Percentiles rank a stretch among this genome's conserved stretches.
phyloP scores from a whole-genome alignment of 805 yeast species.

The baker's yeast (Saccharomyces cerevisiae) region DNA sequence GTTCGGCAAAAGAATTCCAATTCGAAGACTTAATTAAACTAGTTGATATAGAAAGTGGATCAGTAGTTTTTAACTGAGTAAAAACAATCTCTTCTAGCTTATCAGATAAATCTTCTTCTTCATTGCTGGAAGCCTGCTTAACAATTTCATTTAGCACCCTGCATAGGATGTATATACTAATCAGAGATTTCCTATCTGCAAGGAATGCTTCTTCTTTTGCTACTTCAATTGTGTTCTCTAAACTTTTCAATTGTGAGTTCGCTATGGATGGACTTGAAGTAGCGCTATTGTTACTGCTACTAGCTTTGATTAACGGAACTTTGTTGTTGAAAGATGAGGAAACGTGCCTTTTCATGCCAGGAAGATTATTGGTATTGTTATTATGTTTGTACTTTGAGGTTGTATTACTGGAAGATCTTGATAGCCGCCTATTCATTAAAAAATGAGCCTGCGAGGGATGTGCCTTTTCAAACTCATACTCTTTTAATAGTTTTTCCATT shows the following conservation, averaged over 20 bases:
- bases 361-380: background rate
- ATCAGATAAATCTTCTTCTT: conserved; percentile 72
- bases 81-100: conserved; percentile 90
- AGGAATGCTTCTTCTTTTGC: conserved; percentile 64
- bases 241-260: conserved; percentile 31
- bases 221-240: conserved; percentile 33
- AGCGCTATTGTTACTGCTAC: background rate
- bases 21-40: conserved; percentile 79
- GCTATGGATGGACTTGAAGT: background rate
- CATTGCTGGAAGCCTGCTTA: conserved; percentile 67
- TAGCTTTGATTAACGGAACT: background rate
- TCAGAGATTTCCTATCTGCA: conserved; percentile 79
- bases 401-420: background rate
- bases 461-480: conserved; percentile 24
- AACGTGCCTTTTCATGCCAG: background rate
- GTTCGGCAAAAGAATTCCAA: conserved; percentile 85
- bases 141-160: conserved; percentile 90
- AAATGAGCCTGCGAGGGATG: background rate
- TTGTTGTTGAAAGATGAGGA: background rate
- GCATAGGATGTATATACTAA: conserved; percentile 81
- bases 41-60: conserved; percentile 59
- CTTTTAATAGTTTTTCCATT: conserved; percentile 37
- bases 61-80: conserved; percentile 80
- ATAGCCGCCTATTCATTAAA: background rate
- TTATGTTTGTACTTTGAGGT: background rate